phyloP scores from a whole-genome alignment of 192 early-diverging fungal species.

The Podila epigama region DNA sequence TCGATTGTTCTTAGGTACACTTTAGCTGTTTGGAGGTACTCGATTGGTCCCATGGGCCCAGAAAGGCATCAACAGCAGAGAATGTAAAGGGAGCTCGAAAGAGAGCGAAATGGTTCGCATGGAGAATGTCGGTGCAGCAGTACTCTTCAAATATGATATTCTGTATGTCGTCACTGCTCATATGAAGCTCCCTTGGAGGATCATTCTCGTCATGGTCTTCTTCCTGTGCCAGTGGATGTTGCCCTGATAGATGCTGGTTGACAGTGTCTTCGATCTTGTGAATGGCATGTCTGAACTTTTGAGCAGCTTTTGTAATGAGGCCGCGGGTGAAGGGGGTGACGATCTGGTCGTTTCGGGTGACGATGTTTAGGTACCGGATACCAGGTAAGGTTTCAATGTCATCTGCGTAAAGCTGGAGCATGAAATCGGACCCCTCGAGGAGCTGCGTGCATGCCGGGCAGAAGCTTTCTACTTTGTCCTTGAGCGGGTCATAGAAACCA shows the following conservation, averaged over 20 bases:
- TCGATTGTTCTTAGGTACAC: too few species aligned
- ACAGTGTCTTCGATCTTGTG: not conserved
- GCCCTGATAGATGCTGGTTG: not conserved
- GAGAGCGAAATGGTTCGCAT: slow-evolving; percentile 10
- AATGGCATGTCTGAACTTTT: not conserved
- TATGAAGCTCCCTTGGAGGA: not conserved
- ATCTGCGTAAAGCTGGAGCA: not conserved
- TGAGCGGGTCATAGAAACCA: not conserved
- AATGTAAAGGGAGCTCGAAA: slow-evolving; percentile 12
- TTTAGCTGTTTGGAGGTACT: not conserved
- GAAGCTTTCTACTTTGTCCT: not conserved
- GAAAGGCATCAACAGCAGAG: slow-evolving; percentile 10
- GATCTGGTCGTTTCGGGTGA: slow-evolving; percentile 4
- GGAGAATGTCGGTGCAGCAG: not conserved
- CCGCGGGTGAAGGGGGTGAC: slow-evolving; percentile 21
- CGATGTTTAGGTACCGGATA: slow-evolving; percentile 11
- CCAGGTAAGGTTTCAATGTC: not conserved
- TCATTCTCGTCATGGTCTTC: not conserved
- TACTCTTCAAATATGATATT: slow-evolving; percentile 20
- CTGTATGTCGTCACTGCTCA: not conserved
- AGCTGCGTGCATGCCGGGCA: slow-evolving; percentile 18
- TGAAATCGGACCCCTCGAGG: slow-evolving; percentile 11
- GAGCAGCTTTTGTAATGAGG: not conserved
- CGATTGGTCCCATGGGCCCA: not conserved
- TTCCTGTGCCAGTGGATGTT: not conserved